Conservation (phyloP, 2,329 filamentous ascomycete species). For the Colletotrichum cordylinicola region DNA sequence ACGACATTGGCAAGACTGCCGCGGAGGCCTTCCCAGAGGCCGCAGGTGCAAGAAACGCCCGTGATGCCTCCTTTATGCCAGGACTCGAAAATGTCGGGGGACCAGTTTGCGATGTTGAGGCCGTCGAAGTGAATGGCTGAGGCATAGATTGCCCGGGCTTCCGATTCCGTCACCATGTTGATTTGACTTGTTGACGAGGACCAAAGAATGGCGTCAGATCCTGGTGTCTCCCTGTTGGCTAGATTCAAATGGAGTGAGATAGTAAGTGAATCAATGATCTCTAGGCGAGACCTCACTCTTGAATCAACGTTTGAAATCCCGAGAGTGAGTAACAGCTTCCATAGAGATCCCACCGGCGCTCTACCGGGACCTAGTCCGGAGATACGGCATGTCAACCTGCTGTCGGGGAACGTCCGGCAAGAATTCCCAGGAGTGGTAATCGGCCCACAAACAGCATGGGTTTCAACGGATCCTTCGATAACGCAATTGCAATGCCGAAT, state of each 20-base stretch:
- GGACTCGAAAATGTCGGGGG: slow-evolving; percentile 42
- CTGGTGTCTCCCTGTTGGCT: neutral
- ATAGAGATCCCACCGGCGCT: neutral
- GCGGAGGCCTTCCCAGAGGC: slow-evolving; percentile 44
- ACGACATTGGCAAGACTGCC: slow-evolving; percentile 43
- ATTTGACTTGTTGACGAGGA: neutral
- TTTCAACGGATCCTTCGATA: neutral
- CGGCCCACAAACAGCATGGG: neutral
- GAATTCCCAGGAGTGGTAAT: neutral
- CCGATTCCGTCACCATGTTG: slow-evolving; percentile 36
- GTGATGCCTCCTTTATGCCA: slow-evolving; percentile 43
- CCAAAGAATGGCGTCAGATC: neutral
- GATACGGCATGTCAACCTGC: neutral
- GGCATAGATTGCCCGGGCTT: slow-evolving; percentile 40
- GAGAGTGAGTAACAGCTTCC: neutral
- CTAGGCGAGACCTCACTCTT: neutral
- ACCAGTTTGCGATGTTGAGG: slow-evolving; percentile 45
- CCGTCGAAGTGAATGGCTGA: slow-evolving; percentile 44
- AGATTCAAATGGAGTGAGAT: neutral
- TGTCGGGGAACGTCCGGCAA: neutral
- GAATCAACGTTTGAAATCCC: neutral
- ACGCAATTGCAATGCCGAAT: neutral
- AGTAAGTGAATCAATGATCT: neutral
- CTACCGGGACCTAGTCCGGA: neutral
- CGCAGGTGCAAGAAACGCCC: slow-evolving; percentile 45